A percentile compares a stretch with the other conserved stretches of the same genome.
Evolutionary conservation across 352 stramenopile genomes (phyloP).

Genomic region (Elongisporangium anandrum): DNA sequence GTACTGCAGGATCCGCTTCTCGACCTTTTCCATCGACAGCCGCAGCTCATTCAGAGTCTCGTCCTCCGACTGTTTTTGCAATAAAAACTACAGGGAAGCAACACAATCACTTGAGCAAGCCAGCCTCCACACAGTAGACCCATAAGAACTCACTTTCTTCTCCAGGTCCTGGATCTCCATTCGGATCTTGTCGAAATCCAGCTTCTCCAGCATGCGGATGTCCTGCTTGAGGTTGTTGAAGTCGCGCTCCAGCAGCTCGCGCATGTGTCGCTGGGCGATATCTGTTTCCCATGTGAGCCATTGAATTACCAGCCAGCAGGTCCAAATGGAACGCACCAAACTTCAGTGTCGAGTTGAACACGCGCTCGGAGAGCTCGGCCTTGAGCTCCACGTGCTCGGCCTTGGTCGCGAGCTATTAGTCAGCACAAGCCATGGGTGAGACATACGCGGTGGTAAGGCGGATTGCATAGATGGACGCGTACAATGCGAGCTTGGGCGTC

Average conservation of each 20-base stretch:
- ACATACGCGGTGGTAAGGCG: neutral
- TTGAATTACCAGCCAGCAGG: neutral
- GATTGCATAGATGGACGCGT: slow-evolving; percentile 9
- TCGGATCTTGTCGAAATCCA: slow-evolving; percentile 88
- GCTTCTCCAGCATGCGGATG: slow-evolving; percentile 89
- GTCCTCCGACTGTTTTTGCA: slow-evolving; percentile 87
- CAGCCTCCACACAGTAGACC: too few relatives aligned
- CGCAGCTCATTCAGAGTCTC: slow-evolving; percentile 84
- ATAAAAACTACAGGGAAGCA: slow-evolving; percentile 39
- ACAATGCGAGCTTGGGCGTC: slow-evolving; percentile 67
- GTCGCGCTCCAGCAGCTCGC: slow-evolving; percentile 83
- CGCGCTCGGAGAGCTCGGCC: slow-evolving; percentile 80
- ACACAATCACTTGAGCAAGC: neutral
- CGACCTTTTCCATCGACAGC: slow-evolving; percentile 86
- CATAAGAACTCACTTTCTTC: slow-evolving; percentile 40
- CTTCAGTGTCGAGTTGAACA: slow-evolving; percentile 89
- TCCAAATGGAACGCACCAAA: slow-evolving; percentile 45
- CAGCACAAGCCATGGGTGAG: neutral
- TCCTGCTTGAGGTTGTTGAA: slow-evolving; percentile 90
- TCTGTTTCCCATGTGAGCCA: too few relatives aligned
- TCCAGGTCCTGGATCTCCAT: slow-evolving; percentile 85
- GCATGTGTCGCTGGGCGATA: slow-evolving; percentile 85
- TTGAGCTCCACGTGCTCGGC: slow-evolving; percentile 83
- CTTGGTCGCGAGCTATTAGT: slow-evolving; percentile 85
- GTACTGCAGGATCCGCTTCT: slow-evolving; percentile 89